Percentiles rank a stretch among this genome's conserved stretches.
Evolutionary conservation across 208 protist genomes (phyloP).

Genomic region (Leishmania major): DNA sequence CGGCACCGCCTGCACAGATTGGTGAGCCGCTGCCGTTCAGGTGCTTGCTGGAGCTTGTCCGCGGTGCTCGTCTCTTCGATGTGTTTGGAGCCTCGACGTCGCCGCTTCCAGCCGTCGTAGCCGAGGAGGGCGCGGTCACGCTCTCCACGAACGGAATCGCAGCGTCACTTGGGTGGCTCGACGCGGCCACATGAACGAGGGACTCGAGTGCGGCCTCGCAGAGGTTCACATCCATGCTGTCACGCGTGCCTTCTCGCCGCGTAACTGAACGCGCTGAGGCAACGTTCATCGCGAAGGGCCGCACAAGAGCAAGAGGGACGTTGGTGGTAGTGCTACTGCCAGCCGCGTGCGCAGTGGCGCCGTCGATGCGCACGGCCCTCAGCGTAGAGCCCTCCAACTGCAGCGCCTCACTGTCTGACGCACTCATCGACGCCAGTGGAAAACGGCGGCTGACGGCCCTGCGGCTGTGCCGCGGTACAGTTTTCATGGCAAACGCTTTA

Average conservation of each 20-base stretch:
- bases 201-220: constrained; percentile 20
- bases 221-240: constrained; percentile 11
- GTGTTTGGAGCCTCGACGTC: not conserved
- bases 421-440: constrained; percentile 6
- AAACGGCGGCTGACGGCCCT: constrained; percentile 12
- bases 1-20: not conserved
- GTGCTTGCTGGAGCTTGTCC: not conserved
- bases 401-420: constrained; percentile 1
- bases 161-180: constrained; percentile 11
- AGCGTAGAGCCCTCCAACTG: not conserved
- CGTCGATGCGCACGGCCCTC: not conserved
- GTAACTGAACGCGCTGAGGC: not conserved
- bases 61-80: not conserved
- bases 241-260: not conserved
- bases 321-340: not conserved
- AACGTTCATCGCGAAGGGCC: not conserved
- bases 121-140: not conserved
- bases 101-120: not conserved
- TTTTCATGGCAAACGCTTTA: constrained; percentile 52
- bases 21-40: not conserved
- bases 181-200: not conserved
- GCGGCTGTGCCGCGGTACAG: constrained; percentile 25
- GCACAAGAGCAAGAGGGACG: not conserved
- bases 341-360: not conserved
- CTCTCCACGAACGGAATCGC: constrained; percentile 27